These are phyloP conservation scores for Cyclostephanos tholiformis DNA, from an alignment of 108 stramenopile genomes.

Conservation along the genomic window DNA sequence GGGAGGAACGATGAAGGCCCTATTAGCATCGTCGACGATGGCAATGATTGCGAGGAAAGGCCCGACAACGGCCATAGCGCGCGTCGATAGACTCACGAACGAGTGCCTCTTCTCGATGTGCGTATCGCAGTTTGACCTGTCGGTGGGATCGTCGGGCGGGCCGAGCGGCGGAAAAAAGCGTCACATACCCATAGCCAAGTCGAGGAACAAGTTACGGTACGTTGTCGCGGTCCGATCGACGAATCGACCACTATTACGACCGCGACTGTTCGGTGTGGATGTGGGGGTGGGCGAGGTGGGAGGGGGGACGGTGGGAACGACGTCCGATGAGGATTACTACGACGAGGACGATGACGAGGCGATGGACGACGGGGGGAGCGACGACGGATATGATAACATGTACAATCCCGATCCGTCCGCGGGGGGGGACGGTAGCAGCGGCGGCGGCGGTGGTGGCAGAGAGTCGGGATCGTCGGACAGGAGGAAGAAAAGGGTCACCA, in stretches of 20 bases:
- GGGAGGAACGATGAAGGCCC: slow-evolving; percentile 2
- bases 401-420: slow-evolving; percentile 42
- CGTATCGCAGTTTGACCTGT: slow-evolving; percentile 43
- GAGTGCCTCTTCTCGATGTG: slow-evolving; percentile 50
- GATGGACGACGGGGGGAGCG: slow-evolving; percentile 42
- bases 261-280: slow-evolving; percentile 21
- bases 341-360: slow-evolving; percentile 41
- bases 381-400: slow-evolving; percentile 52
- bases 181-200: slow-evolving; percentile 56
- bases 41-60: not conserved
- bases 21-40: slow-evolving; percentile 1
- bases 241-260: slow-evolving; percentile 62
- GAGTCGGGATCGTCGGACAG: slow-evolving; percentile 17
- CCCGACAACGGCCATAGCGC: not conserved
- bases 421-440: not conserved
- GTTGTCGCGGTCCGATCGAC: slow-evolving; percentile 74
- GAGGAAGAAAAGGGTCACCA: slow-evolving; percentile 1
- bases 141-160: slow-evolving; percentile 37
- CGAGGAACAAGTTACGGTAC: slow-evolving; percentile 70
- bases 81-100: slow-evolving; percentile 41
- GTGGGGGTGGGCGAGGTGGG: slow-evolving; percentile 8
- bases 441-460: not conserved
- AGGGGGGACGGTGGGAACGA: not conserved
- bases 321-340: slow-evolving; percentile 38
- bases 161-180: slow-evolving; percentile 46